Evolutionary conservation across 345 rosid species (phyloP).

Genomic region (Microcos paniculata): DNA sequence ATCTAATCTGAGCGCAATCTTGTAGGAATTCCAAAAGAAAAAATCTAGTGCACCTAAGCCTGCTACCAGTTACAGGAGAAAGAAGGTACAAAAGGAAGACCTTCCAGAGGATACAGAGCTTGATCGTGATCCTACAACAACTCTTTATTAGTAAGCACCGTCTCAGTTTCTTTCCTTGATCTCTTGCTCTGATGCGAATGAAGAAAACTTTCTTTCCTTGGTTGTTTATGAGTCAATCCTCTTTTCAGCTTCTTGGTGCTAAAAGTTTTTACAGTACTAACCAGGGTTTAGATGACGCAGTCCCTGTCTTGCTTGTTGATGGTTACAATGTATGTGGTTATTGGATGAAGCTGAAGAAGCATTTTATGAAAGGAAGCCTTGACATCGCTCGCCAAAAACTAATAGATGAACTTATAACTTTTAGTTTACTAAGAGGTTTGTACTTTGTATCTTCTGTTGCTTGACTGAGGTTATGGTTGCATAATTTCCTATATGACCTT

Average conservation of each 20-base stretch:
- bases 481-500: background rate
- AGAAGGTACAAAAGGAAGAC: constrained; percentile 70
- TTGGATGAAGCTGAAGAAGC: constrained; percentile 88
- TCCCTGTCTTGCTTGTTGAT: constrained; percentile 92
- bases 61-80: constrained; percentile 84
- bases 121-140: constrained; percentile 64
- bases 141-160: constrained; percentile 75
- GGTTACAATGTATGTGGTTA: constrained; percentile 97
- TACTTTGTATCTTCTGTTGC: background rate
- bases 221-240: background rate
- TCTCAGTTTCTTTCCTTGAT: no score
- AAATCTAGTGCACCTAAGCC: constrained; percentile 65
- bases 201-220: constrained; percentile 18
- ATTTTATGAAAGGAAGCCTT: constrained; percentile 79
- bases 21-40: constrained; percentile 65
- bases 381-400: constrained; percentile 84
- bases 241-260: constrained; percentile 22
- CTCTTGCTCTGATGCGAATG: no score
- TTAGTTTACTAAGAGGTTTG: constrained; percentile 74
- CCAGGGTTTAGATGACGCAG: constrained; percentile 61
- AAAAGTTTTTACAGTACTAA: constrained; percentile 66
- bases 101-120: constrained; percentile 61
- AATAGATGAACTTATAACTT: constrained; percentile 72
- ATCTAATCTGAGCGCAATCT: constrained; percentile 10
- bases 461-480: background rate